These are phyloP conservation scores for Lathyrus sativus DNA, from an alignment of 306 rosid species.

Conservation along the genomic window DNA sequence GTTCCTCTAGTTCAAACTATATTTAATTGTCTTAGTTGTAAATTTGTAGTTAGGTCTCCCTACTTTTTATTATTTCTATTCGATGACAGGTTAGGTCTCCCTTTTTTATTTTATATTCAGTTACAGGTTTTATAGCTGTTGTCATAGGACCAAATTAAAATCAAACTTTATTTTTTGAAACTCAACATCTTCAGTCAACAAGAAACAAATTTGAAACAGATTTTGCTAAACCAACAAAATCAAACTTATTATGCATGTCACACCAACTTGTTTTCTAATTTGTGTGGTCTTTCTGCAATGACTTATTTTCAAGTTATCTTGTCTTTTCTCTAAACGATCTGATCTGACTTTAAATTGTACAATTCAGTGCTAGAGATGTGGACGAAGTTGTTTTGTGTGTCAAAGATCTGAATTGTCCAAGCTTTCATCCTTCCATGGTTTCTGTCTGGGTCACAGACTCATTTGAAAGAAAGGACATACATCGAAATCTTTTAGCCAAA, in stretches of 20 bases:
- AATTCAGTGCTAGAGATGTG: slow-evolving; percentile 81
- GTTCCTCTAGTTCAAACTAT: neutral
- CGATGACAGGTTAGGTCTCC: too few relatives aligned
- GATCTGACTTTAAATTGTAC: slow-evolving; percentile 31
- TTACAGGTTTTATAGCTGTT: too few relatives aligned
- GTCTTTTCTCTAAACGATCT: neutral
- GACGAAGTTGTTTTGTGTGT: slow-evolving; percentile 74
- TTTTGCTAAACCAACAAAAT: too few relatives aligned
- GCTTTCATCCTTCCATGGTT: slow-evolving; percentile 84
- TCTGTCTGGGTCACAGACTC: slow-evolving; percentile 84
- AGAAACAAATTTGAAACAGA: too few relatives aligned
- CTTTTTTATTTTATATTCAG: too few relatives aligned
- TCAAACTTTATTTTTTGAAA: too few relatives aligned
- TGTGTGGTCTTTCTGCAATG: neutral
- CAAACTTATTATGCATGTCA: neutral
- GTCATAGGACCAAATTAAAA: too few relatives aligned
- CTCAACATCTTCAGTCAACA: too few relatives aligned
- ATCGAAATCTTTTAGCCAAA: slow-evolving; percentile 72
- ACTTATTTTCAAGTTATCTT: slow-evolving; percentile 14
- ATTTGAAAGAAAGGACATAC: slow-evolving; percentile 74
- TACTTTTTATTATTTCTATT: too few relatives aligned
- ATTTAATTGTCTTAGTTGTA: too few relatives aligned
- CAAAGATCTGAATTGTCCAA: slow-evolving; percentile 73
- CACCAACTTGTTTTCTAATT: neutral
- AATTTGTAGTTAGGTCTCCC: too few relatives aligned